Base-by-base conservation (phyloP, 1,284 basidiomycete genomes). In the Polyporus tsugae region DNA sequence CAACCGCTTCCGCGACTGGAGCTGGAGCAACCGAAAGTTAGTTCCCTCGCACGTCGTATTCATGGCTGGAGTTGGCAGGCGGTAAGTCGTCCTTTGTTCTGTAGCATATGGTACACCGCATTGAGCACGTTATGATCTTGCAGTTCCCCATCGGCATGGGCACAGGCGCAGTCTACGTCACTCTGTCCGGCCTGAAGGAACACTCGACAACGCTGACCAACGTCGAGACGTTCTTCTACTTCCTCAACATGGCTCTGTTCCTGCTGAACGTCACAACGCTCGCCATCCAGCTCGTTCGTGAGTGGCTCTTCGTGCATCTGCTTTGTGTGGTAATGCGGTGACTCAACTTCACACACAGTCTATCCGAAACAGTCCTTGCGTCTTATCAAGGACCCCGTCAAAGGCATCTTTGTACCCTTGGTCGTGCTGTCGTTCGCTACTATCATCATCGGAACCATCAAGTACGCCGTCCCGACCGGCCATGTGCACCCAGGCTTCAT, bases 41-140 rank as follows among this genome's bases (percentile, higher is more conserved):
- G 72, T 64, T 49, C 65, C 19, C 75, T 84, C 15, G 81, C 82
- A 6, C 77, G 81, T 35, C 81, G 84, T 33, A 83, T 86, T 64
- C 83, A 86, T 75, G 83, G 84, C 42, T 85, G 84, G 84, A 80
- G 81, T 53, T 85, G 84, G 84, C 84, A 86, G 76, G 83, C 82
- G 63, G 84, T 85, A 70, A 41, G 60, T 35, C 7, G 22, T 55
- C 19, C 58, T 35, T 35, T 17, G 6, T 55, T 33, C 2, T 29
- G 13, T 33, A 33, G 13, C 11, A 13, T 35, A 4, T 25, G 13
- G 25, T 22, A 19, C 36, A 17, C 41, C 58, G 63, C 36, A 52
- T 66, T 36, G n/a, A 41, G 6, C 6, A 13, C 6, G n/a, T 6
- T 11, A 39, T 38, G 39, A 22, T 15, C 35, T 22, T 15, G 1